Percentiles rank a stretch among this genome's conserved stretches.
Evolutionary conservation across 345 rosid genomes (phyloP).

Genomic region (Rubroshorea leprosula): DNA sequence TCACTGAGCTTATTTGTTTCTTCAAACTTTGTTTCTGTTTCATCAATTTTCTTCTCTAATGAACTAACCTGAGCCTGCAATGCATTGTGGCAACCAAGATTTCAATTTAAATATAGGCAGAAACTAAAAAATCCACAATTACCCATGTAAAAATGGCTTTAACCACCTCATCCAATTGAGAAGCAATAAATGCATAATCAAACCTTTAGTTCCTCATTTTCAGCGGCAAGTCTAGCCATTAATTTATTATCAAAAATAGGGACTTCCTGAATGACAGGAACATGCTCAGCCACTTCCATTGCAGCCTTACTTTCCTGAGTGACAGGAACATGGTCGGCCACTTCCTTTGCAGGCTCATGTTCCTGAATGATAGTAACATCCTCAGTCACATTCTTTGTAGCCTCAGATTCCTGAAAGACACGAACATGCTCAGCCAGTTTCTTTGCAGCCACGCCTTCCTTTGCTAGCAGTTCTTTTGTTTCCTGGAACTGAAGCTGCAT

Average conservation of each 20-base stretch:
- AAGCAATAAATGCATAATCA: slow-evolving; percentile 9
- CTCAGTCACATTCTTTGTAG: not conserved
- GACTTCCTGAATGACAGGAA: slow-evolving; percentile 50
- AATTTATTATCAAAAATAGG: slow-evolving; percentile 53
- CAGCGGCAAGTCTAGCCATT: slow-evolving; percentile 54
- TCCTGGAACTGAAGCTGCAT: slow-evolving; percentile 26
- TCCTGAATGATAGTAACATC: no score
- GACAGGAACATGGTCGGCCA: no score
- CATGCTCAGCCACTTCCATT: slow-evolving; percentile 2
- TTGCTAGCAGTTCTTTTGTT: slow-evolving; percentile 43
- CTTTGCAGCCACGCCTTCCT: slow-evolving; percentile 35
- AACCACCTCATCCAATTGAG: not conserved
- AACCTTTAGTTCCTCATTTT: slow-evolving; percentile 90
- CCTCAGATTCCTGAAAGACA: slow-evolving; percentile 19
- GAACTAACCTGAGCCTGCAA: slow-evolving; percentile 58
- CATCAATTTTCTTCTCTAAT: slow-evolving; percentile 71
- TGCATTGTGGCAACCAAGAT: not conserved
- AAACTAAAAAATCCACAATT: not conserved
- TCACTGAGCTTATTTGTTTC: slow-evolving; percentile 74
- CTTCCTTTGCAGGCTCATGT: no score
- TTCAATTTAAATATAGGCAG: slow-evolving; percentile 1
- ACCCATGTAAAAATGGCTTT: not conserved
- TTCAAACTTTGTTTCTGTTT: slow-evolving; percentile 74
- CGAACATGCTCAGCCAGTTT: slow-evolving; percentile 38
- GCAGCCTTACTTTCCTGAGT: not conserved